Conservation (phyloP, 106 monocot genomes). For the Acanthochlamys bracteata region DNA sequence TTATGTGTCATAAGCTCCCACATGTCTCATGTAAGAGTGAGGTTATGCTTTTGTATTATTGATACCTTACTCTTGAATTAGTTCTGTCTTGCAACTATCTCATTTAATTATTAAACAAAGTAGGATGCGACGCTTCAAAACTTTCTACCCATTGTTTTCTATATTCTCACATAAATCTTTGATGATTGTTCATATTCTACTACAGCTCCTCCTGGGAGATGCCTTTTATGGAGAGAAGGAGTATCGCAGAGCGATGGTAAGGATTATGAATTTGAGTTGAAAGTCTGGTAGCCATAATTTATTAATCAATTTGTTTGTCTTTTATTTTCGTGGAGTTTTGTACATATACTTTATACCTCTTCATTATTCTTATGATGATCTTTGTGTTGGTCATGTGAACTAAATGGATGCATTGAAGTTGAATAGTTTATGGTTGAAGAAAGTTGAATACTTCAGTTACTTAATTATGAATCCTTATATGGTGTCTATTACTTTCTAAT, state of each 20-base stretch:
- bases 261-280: neutral
- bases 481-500: neutral
- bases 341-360: no score
- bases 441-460: neutral
- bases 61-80: neutral
- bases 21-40: no score
- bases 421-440: neutral
- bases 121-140: neutral
- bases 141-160: neutral
- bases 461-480: neutral
- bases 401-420: neutral
- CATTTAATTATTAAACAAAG: neutral
- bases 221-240: constrained; percentile 86
- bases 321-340: no score
- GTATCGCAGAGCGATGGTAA: constrained; percentile 85
- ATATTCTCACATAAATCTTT: neutral
- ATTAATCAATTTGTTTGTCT: neutral
- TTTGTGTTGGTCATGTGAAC: neutral
- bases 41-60: no score
- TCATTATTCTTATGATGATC: no score
- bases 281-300: neutral
- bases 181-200: constrained; percentile 2
- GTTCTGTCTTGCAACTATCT: neutral
- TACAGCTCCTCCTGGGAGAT: constrained; percentile 90
- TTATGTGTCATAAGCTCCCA: no score